These are phyloP conservation scores for Posidonia australis DNA, from an alignment of 106 monocot genomes.

Conservation along the genomic window DNA sequence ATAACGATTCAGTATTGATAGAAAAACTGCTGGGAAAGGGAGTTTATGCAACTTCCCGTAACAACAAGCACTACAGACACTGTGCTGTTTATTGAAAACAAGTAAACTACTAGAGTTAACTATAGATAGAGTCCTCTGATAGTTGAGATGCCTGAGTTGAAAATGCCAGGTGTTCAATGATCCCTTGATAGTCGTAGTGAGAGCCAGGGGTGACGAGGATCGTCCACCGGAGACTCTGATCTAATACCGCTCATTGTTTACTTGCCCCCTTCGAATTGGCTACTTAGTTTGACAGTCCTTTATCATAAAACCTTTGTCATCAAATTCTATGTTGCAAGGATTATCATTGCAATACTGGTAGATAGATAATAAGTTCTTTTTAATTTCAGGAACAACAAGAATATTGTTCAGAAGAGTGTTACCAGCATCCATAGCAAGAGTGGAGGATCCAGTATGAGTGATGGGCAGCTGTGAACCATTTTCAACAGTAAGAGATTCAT, in stretches of 20 bases:
- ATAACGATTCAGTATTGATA: not conserved
- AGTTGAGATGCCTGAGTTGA: not conserved
- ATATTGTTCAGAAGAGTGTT: not conserved
- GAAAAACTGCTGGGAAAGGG: not conserved
- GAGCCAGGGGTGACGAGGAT: no score
- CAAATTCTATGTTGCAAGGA: not conserved
- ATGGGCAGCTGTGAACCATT: not conserved
- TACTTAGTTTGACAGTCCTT: not conserved
- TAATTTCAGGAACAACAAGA: not conserved
- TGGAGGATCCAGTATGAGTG: not conserved
- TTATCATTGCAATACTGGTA: not conserved
- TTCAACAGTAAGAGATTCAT: not conserved
- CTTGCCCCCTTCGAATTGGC: not conserved
- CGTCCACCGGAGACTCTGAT: not conserved
- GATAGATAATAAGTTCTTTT: constrained; percentile 3
- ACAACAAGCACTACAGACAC: not conserved
- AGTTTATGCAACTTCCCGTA: not conserved
- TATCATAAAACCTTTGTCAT: not conserved
- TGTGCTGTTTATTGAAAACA: not conserved
- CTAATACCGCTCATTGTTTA: not conserved
- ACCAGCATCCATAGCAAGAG: not conserved
- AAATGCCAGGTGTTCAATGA: not conserved
- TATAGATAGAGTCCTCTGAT: not conserved
- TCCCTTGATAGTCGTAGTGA: not conserved
- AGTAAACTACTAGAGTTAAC: not conserved